Evolutionary conservation across 2,329 filamentous ascomycete species (phyloP).

Genomic region (Setomelanomma holmii): DNA sequence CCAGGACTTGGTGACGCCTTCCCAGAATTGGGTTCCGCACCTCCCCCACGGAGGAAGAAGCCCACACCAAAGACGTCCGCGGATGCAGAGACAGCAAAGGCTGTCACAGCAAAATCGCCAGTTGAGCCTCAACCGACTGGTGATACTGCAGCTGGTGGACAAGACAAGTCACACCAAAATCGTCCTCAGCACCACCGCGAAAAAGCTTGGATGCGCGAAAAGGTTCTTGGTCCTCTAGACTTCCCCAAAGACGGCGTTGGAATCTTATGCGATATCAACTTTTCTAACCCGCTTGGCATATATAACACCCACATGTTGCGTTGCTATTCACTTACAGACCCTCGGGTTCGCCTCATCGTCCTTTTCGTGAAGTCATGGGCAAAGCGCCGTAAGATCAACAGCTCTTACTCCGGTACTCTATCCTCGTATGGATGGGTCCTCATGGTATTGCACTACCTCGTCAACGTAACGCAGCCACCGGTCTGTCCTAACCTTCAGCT

Average conservation of each 20-base stretch:
- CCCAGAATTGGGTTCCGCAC: constrained; percentile 6
- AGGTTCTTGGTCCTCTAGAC: constrained; percentile 65
- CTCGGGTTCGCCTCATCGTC: constrained; percentile 77
- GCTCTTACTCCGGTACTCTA: constrained; percentile 82
- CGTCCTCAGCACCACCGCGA: constrained; percentile 33
- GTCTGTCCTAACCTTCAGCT: constrained; percentile 84
- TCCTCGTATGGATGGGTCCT: constrained; percentile 91
- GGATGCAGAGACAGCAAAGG: constrained; percentile 2
- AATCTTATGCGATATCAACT: constrained; percentile 93
- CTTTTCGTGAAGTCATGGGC: constrained; percentile 93
- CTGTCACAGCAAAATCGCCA: constrained; percentile 23
- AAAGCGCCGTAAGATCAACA: constrained; percentile 84
- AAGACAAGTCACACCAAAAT: constrained; percentile 19
- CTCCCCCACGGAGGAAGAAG: constrained; percentile 7
- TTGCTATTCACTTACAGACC: constrained; percentile 82
- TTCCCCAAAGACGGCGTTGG: constrained; percentile 79
- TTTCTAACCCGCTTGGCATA: constrained; percentile 80
- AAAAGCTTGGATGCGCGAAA: constrained; percentile 55
- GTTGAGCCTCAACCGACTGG: constrained; percentile 3
- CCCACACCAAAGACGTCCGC: constrained; percentile 1
- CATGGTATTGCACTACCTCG: constrained; percentile 90
- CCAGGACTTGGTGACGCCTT: constrained; percentile 7
- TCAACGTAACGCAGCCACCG: constrained; percentile 80
- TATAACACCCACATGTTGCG: constrained; percentile 84
- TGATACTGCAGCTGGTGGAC: not conserved